phyloP scores from a whole-genome alignment of 1,284 basidiomycete genomes.

The Cutaneotrichosporon arboriforme region DNA sequence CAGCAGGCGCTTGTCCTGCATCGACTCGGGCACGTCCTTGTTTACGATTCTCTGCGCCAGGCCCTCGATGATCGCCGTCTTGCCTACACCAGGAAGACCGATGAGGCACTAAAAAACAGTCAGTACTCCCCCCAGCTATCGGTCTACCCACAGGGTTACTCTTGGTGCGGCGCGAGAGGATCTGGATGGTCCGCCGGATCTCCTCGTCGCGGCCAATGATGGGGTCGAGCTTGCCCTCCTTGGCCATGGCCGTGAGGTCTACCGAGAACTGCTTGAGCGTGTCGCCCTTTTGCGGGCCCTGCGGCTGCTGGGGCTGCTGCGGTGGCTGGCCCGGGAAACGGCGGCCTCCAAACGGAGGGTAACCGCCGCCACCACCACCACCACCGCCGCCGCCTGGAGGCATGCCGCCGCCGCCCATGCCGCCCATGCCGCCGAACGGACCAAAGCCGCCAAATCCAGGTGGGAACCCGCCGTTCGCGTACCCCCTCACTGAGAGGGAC shows the following conservation, averaged over 20 bases:
- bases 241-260: conserved; percentile 77
- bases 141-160: conserved; percentile 65
- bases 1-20: conserved; percentile 75
- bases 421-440: conserved; percentile 1
- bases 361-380: neutral
- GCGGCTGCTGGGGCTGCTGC: conserved; percentile 17
- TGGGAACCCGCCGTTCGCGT: conserved; percentile 16
- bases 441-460: conserved; percentile 14
- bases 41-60: conserved; percentile 80
- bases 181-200: conserved; percentile 84
- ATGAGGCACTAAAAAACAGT: conserved; percentile 42
- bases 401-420: conserved; percentile 16
- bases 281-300: conserved; percentile 60
- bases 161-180: conserved; percentile 67
- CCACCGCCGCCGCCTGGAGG: neutral
- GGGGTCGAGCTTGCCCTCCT: conserved; percentile 78
- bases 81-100: conserved; percentile 69
- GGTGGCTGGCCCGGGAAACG: conserved; percentile 9
- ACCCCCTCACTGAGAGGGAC: neutral
- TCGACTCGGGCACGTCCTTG: conserved; percentile 83
- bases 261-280: conserved; percentile 77
- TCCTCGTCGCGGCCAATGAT: conserved; percentile 87
- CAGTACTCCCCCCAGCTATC: too few species aligned
- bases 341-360: conserved; percentile 3
- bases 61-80: conserved; percentile 86